Conservation (phyloP, 2,329 filamentous ascomycete genomes). For the Ophiocordyceps camponoti-rufipedis region DNA sequence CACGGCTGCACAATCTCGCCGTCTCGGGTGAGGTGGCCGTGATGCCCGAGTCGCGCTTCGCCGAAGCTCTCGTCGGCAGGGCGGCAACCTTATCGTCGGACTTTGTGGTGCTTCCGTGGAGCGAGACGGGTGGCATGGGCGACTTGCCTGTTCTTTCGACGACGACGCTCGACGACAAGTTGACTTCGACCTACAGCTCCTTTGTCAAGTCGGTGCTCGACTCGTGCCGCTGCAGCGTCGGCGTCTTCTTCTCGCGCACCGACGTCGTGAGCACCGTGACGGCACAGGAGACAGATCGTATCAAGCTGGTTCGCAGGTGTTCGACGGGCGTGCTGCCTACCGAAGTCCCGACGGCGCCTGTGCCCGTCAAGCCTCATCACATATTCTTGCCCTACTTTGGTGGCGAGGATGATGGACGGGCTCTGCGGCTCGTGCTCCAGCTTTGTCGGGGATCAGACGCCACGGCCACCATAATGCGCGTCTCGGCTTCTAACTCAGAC, state of each 20-base stretch:
- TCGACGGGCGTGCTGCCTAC: conserved; percentile 38
- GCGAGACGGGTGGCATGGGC: conserved; percentile 56
- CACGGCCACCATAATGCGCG: conserved; percentile 52
- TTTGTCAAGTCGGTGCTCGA: conserved; percentile 57
- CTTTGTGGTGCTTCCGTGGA: conserved; percentile 77
- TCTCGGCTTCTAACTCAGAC: not conserved
- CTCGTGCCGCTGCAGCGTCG: conserved; percentile 47
- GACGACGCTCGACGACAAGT: conserved; percentile 15
- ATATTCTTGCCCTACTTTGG: conserved; percentile 81
- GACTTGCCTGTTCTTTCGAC: conserved; percentile 27
- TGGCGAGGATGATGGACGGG: conserved; percentile 62
- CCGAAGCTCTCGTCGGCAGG: conserved; percentile 55
- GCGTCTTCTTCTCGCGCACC: conserved; percentile 60
- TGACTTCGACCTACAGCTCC: conserved; percentile 38
- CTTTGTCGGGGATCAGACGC: conserved; percentile 63
- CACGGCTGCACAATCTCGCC: conserved; percentile 65
- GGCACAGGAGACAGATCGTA: conserved; percentile 11
- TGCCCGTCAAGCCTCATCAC: conserved; percentile 56
- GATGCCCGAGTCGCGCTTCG: conserved; percentile 59
- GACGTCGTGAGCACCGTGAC: conserved; percentile 21
- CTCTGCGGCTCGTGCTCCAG: conserved; percentile 66
- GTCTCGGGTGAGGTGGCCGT: conserved; percentile 69
- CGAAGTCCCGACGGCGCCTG: conserved; percentile 38
- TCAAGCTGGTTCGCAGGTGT: conserved; percentile 27
- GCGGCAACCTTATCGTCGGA: conserved; percentile 54